Evolutionary conservation across 768 basidiomycete species (phyloP).

Genomic region (Psilocybe azurescens): DNA sequence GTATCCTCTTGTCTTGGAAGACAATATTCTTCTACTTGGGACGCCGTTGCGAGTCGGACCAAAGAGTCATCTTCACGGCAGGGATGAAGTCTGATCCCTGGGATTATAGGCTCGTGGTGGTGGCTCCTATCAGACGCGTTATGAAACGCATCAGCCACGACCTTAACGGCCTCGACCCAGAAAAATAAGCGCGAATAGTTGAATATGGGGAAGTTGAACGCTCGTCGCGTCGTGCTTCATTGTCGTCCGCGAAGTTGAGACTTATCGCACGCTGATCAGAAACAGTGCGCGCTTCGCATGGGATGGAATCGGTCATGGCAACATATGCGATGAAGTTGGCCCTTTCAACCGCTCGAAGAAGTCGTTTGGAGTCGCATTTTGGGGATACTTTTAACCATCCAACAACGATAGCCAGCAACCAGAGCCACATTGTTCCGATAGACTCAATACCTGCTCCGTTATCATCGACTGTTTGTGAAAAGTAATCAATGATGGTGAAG

Average conservation of each 20-base stretch:
- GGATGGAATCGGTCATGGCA: conserved; percentile 5
- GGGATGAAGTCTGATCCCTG: too few species aligned
- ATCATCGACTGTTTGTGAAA: conserved; percentile 30
- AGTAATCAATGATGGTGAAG: conserved; percentile 43
- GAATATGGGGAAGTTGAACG: conserved; percentile 23
- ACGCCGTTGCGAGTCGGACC: too few species aligned
- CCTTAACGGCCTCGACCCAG: conserved; percentile 16
- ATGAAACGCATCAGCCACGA: conserved; percentile 13
- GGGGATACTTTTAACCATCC: conserved; percentile 48
- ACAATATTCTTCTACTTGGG: too few species aligned
- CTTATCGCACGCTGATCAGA: background rate
- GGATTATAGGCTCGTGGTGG: background rate
- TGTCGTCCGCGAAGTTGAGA: background rate
- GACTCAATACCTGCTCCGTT: conserved; percentile 42
- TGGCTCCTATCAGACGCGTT: background rate
- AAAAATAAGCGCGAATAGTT: conserved; percentile 28
- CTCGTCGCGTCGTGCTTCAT: conserved; percentile 16
- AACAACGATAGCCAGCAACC: conserved; percentile 45
- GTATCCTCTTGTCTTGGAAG: too few species aligned
- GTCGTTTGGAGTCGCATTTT: conserved; percentile 38
- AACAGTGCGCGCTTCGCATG: background rate
- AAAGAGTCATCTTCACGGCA: too few species aligned
- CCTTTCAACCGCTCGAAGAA: conserved; percentile 31
- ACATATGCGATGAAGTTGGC: conserved; percentile 34
- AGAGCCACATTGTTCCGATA: conserved; percentile 41